A percentile compares a stretch with the other conserved stretches of the same genome.
These are phyloP conservation scores for Penicillium sp. DNA, from an alignment of 2,329 filamentous ascomycete genomes.

Conservation along the genomic window DNA sequence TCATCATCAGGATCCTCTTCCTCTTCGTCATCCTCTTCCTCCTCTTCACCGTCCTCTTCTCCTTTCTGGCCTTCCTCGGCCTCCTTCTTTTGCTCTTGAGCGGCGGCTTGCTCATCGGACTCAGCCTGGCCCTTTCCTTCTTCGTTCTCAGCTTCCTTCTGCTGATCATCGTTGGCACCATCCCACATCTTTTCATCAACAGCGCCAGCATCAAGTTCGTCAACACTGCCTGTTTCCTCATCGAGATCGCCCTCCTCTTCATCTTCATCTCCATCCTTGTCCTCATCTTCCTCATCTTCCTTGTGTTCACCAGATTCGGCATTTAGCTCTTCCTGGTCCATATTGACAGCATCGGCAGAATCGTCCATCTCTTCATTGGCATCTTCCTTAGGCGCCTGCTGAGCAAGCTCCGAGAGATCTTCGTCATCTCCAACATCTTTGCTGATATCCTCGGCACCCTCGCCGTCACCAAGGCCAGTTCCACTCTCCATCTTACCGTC, in stretches of 20 bases:
- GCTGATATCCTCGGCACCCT: conserved; percentile 95
- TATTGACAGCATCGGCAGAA: conserved; percentile 50
- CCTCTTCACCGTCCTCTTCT: conserved; percentile 52
- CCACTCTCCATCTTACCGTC: conserved; percentile 83
- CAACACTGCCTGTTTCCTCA: conserved; percentile 86
- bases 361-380: conserved; percentile 46
- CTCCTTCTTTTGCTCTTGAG: conserved; percentile 57
- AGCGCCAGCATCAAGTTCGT: conserved; percentile 83
- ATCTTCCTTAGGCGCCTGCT: conserved; percentile 71
- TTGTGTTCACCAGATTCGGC: conserved; percentile 71
- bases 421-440: conserved; percentile 95
- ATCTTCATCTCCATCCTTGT: conserved; percentile 63
- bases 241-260: conserved; percentile 72
- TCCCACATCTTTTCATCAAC: conserved; percentile 99
- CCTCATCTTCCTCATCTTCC: conserved; percentile 46
- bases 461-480: conserved; percentile 90
- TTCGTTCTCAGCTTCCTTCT: conserved; percentile 75
- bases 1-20: conserved; percentile 61
- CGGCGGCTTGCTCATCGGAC: conserved; percentile 60
- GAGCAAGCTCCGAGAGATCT: conserved; percentile 85
- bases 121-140: conserved; percentile 53
- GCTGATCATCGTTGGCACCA: conserved; percentile 69
- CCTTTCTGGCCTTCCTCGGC: conserved; percentile 39
- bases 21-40: conserved; percentile 54
- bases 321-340: conserved; percentile 84